Evolutionary conservation across 2,329 filamentous ascomycete genomes (phyloP).

Genomic region (Thyridium curvatum): DNA sequence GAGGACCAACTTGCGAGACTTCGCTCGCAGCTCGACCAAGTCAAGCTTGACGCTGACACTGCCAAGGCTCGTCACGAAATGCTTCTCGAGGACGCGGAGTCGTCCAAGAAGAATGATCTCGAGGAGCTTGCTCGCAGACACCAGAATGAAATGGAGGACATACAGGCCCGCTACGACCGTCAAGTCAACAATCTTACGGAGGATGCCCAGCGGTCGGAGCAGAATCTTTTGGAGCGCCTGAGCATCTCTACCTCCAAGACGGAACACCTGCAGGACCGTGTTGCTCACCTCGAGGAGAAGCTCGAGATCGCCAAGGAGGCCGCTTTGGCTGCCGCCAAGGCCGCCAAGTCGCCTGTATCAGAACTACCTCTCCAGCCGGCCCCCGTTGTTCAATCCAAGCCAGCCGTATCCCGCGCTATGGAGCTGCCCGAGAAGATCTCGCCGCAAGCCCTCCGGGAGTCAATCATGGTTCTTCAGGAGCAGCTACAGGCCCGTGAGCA

Average conservation of each 20-base stretch:
- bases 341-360: slow-evolving; percentile 51
- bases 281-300: slow-evolving; percentile 81
- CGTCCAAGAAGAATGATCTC: slow-evolving; percentile 54
- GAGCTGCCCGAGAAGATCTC: slow-evolving; percentile 79
- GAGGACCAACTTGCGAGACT: slow-evolving; percentile 72
- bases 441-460: slow-evolving; percentile 89
- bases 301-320: slow-evolving; percentile 85
- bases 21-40: slow-evolving; percentile 69
- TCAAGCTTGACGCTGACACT: slow-evolving; percentile 74
- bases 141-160: slow-evolving; percentile 65
- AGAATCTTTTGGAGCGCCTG: slow-evolving; percentile 74
- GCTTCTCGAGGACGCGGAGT: slow-evolving; percentile 73
- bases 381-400: slow-evolving; percentile 24
- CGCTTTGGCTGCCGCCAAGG: slow-evolving; percentile 74
- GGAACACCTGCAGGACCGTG: slow-evolving; percentile 78
- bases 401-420: slow-evolving; percentile 28
- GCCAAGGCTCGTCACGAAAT: slow-evolving; percentile 76
- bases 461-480: slow-evolving; percentile 92
- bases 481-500: slow-evolving; percentile 92
- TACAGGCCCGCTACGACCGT: slow-evolving; percentile 69
- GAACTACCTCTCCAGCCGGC: slow-evolving; percentile 16
- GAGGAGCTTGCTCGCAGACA: slow-evolving; percentile 50
- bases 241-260: slow-evolving; percentile 78
- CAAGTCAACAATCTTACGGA: slow-evolving; percentile 69
- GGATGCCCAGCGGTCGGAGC: slow-evolving; percentile 74